phyloP scores from a whole-genome alignment of 441 rosid species.

The Rhodomyrtus psidioides region DNA sequence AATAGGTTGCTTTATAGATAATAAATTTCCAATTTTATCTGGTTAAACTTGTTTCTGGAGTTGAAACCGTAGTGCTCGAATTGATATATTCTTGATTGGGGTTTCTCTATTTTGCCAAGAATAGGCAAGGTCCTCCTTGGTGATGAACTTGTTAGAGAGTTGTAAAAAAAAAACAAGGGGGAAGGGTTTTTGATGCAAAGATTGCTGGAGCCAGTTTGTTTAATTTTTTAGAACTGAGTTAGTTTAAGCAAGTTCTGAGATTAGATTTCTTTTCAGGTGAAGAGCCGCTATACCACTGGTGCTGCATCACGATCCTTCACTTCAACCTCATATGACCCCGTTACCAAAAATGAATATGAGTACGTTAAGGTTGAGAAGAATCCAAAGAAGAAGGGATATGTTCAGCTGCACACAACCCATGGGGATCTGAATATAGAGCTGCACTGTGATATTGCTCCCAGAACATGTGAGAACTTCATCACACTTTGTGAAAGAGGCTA shows the following conservation, averaged over 20 bases:
- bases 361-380: conserved; percentile 83
- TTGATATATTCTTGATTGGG: neutral
- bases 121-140: neutral
- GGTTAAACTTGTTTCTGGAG: neutral
- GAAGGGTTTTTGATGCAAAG: neutral
- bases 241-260: conserved; percentile 13
- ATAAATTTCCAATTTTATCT: neutral
- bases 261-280: conserved; percentile 46
- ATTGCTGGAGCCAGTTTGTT: neutral
- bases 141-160: neutral
- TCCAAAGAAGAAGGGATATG: conserved; percentile 94
- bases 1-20: neutral
- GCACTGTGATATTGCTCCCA: conserved; percentile 87
- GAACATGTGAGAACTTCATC: conserved; percentile 88
- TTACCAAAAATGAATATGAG: conserved; percentile 81
- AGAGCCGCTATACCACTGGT: conserved; percentile 78
- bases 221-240: neutral
- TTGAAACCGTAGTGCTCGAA: neutral
- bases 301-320: conserved; percentile 97
- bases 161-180: neutral
- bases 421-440: conserved; percentile 95
- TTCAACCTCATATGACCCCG: conserved; percentile 84
- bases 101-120: neutral
- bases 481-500: conserved; percentile 85
- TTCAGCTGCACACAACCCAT: conserved; percentile 80